Percentiles rank a stretch among this genome's conserved stretches.
These are phyloP conservation scores for Trichoderma simmonsii DNA, from an alignment of 2,329 filamentous ascomycete species.

Conservation along the genomic window DNA sequence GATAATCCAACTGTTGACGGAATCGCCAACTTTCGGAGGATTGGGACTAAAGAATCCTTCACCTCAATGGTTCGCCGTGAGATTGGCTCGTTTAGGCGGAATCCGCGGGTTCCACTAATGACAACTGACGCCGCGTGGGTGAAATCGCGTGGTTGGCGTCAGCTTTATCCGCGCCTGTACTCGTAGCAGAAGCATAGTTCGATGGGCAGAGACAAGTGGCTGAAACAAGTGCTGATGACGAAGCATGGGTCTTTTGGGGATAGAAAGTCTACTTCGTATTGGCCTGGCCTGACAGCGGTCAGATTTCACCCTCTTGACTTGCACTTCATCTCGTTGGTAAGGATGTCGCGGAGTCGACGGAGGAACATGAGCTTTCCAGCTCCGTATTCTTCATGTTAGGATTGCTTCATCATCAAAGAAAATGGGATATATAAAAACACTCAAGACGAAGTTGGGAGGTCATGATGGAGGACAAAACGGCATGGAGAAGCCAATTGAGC, in stretches of 20 bases:
- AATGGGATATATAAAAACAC: constrained; percentile 10
- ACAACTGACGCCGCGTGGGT: background rate
- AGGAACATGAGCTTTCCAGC: background rate
- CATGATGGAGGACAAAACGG: background rate
- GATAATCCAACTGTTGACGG: background rate
- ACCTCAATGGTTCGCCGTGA: background rate
- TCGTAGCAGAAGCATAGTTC: background rate
- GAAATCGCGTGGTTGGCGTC: background rate
- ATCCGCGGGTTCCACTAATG: background rate
- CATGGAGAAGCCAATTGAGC: background rate
- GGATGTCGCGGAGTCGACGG: background rate
- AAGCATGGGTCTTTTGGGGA: background rate
- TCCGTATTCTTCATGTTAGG: background rate
- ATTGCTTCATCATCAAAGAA: background rate
- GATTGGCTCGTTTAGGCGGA: constrained; percentile 3
- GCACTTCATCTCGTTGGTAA: background rate
- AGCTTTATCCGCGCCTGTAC: background rate
- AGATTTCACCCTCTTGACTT: background rate
- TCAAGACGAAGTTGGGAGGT: background rate
- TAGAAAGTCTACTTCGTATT: background rate
- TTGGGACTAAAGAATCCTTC: background rate
- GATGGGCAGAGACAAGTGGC: background rate
- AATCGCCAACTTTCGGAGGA: background rate
- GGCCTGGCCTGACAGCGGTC: background rate
- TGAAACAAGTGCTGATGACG: constrained; percentile 14